Evolutionary conservation across 2,329 filamentous ascomycete genomes (phyloP).

Genomic region (Apiospora rasikravindrae): DNA sequence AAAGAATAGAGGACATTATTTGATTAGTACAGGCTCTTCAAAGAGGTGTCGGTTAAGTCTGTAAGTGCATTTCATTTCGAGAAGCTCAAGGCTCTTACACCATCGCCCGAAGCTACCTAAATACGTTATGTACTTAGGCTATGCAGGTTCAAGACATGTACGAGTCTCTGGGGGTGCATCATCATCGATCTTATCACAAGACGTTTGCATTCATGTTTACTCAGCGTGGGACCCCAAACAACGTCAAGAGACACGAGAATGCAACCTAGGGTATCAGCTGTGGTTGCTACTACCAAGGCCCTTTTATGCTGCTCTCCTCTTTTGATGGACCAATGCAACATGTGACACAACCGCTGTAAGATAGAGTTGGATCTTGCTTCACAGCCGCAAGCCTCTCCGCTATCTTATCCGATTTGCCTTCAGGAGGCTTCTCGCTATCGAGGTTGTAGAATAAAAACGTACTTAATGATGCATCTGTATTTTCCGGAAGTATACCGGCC

Average conservation of each 20-base stretch:
- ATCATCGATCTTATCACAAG: neutral
- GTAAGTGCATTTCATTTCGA: neutral
- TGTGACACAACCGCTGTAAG: neutral
- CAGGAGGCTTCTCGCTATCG: neutral
- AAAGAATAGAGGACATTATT: too few relatives aligned
- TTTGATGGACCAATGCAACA: neutral
- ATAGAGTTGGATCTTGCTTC: slow-evolving; percentile 7
- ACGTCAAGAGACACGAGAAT: neutral
- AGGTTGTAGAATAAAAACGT: neutral
- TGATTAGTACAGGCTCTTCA: too few relatives aligned
- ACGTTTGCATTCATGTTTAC: neutral
- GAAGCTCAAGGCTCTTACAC: neutral
- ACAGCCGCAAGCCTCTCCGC: neutral
- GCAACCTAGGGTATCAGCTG: neutral
- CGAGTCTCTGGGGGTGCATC: neutral
- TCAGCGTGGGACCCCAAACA: too few relatives aligned
- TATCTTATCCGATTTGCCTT: neutral
- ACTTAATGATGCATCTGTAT: neutral
- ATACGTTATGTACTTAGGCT: too few relatives aligned
- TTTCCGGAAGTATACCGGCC: neutral
- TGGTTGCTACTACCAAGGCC: neutral
- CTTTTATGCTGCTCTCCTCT: neutral
- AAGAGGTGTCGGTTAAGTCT: too few relatives aligned
- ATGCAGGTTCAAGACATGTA: neutral
- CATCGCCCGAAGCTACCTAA: neutral